phyloP scores from a whole-genome alignment of 73 alveolate genomes.

The Blepharisma stoltei region DNA sequence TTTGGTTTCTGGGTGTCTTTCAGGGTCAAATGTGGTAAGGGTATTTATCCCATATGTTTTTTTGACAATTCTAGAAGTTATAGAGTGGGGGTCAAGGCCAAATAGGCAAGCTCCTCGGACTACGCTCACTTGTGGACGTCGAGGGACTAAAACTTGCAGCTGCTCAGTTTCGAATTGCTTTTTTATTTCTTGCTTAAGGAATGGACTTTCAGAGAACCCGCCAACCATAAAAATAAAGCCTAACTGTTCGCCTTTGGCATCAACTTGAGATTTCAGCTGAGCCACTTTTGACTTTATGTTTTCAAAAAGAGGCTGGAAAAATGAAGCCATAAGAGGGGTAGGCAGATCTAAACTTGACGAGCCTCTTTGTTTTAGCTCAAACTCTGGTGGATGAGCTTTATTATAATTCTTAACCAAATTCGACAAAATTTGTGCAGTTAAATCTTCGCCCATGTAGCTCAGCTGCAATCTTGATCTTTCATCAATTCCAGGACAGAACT shows the following conservation, averaged over 20 bases:
- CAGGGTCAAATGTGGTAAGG: slow-evolving; percentile 94
- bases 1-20: slow-evolving; percentile 93
- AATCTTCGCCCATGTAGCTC: slow-evolving; percentile 91
- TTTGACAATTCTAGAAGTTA: slow-evolving; percentile 94
- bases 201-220: slow-evolving; percentile 97
- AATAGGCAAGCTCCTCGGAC: slow-evolving; percentile 98
- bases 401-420: slow-evolving; percentile 83
- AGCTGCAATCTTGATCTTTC: slow-evolving; percentile 90
- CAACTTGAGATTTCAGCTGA: slow-evolving; percentile 76
- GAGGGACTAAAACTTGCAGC: slow-evolving; percentile 89
- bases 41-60: slow-evolving; percentile 97
- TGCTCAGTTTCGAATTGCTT: slow-evolving; percentile 84
- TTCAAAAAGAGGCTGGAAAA: slow-evolving; percentile 90
- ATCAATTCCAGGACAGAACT: slow-evolving; percentile 88
- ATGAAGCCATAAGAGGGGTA: slow-evolving; percentile 87
- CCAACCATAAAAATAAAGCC: slow-evolving; percentile 98
- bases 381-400: slow-evolving; percentile 70
- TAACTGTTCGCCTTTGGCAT: slow-evolving; percentile 78
- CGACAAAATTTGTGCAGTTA: slow-evolving; percentile 69
- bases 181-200: slow-evolving; percentile 88
- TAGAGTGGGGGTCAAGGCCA: slow-evolving; percentile 96
- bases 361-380: slow-evolving; percentile 87
- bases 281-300: slow-evolving; percentile 88
- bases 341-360: slow-evolving; percentile 90
- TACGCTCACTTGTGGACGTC: slow-evolving; percentile 96